phyloP scores from a whole-genome alignment of 352 stramenopile genomes.

The Albugo candida region DNA sequence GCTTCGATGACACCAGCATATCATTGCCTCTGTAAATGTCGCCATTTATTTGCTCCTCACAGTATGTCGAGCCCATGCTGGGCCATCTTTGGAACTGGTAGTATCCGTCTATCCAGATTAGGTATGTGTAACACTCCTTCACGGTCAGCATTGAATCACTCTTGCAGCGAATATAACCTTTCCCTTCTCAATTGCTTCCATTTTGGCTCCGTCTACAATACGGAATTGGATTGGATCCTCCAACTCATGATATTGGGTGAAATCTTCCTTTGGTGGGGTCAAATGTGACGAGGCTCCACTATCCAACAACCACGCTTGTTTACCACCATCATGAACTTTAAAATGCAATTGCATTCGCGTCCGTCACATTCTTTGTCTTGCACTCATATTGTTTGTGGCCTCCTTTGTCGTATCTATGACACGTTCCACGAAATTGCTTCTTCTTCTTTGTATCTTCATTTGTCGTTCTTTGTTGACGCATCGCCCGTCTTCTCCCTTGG shows the following conservation, averaged over 20 bases:
- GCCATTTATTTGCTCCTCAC: background rate
- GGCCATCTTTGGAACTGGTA: too few species aligned
- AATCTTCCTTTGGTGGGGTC: constrained; percentile 5
- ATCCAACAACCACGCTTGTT: constrained; percentile 5
- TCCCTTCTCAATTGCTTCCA: background rate
- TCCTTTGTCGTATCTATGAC: background rate
- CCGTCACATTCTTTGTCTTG: background rate
- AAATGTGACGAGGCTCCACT: constrained; percentile 9
- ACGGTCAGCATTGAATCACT: constrained; percentile 1
- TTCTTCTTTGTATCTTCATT: background rate
- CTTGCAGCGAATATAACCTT: background rate
- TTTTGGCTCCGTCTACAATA: constrained; percentile 6
- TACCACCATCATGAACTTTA: background rate
- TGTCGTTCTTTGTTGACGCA: background rate
- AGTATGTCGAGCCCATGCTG: too few species aligned
- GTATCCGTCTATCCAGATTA: constrained; percentile 1
- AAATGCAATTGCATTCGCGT: constrained; percentile 1
- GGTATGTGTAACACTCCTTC: constrained; percentile 6
- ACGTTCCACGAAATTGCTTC: background rate
- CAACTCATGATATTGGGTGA: constrained; percentile 3
- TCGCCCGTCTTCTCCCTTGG: background rate
- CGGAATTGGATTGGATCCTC: constrained; percentile 1
- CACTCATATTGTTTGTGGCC: constrained; percentile 3
- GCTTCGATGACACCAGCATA: constrained; percentile 4
- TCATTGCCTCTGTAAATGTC: constrained; percentile 3